Evolutionary conservation across 208 protist genomes (phyloP).

Genomic region (Trypanosoma platydactyli): DNA sequence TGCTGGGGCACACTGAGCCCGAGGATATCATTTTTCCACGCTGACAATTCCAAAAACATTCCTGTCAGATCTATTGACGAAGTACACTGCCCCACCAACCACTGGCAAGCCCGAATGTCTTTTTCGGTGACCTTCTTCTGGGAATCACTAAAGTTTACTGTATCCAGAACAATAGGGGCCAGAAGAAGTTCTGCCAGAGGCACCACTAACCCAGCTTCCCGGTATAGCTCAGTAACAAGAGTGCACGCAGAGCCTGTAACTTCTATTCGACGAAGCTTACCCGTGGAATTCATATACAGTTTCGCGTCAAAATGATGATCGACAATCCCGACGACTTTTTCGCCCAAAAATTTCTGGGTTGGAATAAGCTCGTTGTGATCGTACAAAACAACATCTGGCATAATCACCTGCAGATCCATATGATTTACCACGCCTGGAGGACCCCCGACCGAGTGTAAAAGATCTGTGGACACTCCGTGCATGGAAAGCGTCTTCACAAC

Average conservation of each 20-base stretch:
- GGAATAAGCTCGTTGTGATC: conserved; percentile 83
- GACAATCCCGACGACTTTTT: conserved; percentile 64
- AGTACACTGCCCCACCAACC: conserved; percentile 32
- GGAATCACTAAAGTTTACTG: conserved; percentile 70
- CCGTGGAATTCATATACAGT: conserved; percentile 38
- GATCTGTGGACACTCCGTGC: conserved; percentile 38
- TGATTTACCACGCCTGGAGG: conserved; percentile 18
- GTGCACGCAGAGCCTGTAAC: conserved; percentile 78
- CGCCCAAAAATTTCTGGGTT: conserved; percentile 33
- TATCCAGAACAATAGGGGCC: conserved; percentile 79
- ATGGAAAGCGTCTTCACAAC: conserved; percentile 55
- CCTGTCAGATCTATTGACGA: conserved; percentile 13
- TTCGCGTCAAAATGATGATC: conserved; percentile 87
- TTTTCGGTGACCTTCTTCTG: conserved; percentile 80
- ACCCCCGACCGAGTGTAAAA: conserved; percentile 43
- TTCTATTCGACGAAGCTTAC: conserved; percentile 43
- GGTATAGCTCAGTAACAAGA: conserved; percentile 67
- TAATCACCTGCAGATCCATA: conserved; percentile 36
- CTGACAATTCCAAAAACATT: conserved; percentile 54
- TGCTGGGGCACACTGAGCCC: conserved; percentile 66
- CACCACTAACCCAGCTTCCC: conserved; percentile 36
- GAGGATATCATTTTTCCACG: conserved; percentile 80
- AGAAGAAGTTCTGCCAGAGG: conserved; percentile 59
- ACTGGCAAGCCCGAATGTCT: conserved; percentile 54
- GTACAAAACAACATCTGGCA: conserved; percentile 59